Evolutionary conservation across 805 yeast genomes (phyloP), one percentile per base, ranked within the genome.

Genomic region (Myxozyma neglecta): DNA sequence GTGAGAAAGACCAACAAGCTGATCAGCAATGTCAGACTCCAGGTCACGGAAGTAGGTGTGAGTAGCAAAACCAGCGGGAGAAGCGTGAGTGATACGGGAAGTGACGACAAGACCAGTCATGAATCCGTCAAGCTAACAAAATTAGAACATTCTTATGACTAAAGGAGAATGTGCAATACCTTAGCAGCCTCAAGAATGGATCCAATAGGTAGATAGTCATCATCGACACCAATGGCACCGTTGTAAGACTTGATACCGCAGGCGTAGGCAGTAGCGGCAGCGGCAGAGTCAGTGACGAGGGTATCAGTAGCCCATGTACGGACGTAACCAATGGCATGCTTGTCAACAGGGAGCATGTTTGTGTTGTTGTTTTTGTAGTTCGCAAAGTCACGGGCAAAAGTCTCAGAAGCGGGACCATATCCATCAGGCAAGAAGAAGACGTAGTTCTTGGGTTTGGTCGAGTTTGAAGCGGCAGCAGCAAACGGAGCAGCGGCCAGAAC

Each of bases 241-340:
- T 92, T 92, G 75, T 89, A 90, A 5, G 91, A 78, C 77, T 92
- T 92, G 69, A 85, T 71, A 6, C 85, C 93, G 74, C 97, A 90
- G 0, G 96, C 80, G 70, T 91, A 92, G 0, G 96, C 97, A 13
- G 97, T 90, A 14, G 97, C 98, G 14, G 97, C 97, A 1, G 98
- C 98, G 10, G 98, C 98, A 35, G 96, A 89, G 73, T 92, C 98
- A 0, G 98, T 92, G 62, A 92, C 83, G 69, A 89, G 78, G 1
- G 96, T 88, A 65, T 80, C 78, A 32, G 84, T 83, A 16, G 96
- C 88, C 64, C 91, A 80, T 0, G 98, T 92, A 68, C 97, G 81
- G 8, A 96, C 88, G 29, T 88, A 81, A 34, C 98, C 98, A 56
- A 91, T 81, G 51, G 90, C 78, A 18, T 83, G 74, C 68, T 86